Conservation (phyloP, 2,329 filamentous ascomycete genomes). For the Aaosphaeria pasadenensis region DNA sequence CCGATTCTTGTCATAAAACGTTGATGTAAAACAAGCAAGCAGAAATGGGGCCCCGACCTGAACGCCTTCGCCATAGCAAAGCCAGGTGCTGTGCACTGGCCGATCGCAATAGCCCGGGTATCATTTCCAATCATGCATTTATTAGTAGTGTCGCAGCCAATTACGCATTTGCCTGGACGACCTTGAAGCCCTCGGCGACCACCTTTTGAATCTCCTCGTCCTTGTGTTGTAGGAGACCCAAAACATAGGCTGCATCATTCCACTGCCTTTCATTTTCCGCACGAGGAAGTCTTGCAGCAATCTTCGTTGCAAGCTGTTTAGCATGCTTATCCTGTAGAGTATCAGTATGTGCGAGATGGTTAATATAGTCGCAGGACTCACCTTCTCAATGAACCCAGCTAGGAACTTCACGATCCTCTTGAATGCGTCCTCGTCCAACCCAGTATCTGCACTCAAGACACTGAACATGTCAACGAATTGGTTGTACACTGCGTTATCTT, state of each 20-base stretch:
- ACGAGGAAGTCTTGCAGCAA: slow-evolving; percentile 78
- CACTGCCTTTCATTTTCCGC: slow-evolving; percentile 94
- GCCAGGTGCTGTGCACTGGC: too few species aligned
- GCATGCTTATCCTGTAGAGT: slow-evolving; percentile 85
- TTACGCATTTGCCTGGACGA: slow-evolving; percentile 44
- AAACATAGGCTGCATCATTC: slow-evolving; percentile 93
- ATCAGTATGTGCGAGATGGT: not conserved
- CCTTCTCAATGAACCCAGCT: slow-evolving; percentile 96
- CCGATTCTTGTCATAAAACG: too few species aligned
- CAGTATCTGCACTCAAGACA: slow-evolving; percentile 76
- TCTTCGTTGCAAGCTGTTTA: slow-evolving; percentile 87
- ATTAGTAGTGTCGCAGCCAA: not conserved
- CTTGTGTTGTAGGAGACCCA: slow-evolving; percentile 87
- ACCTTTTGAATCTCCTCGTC: slow-evolving; percentile 83
- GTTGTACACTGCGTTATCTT: slow-evolving; percentile 98
- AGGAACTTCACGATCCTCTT: slow-evolving; percentile 87
- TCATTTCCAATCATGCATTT: too few species aligned
- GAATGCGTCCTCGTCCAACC: slow-evolving; percentile 80
- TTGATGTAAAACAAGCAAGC: too few species aligned
- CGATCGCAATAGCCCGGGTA: too few species aligned
- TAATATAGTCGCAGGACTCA: slow-evolving; percentile 43
- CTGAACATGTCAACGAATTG: slow-evolving; percentile 99
- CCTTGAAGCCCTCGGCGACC: slow-evolving; percentile 68
- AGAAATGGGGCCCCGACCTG: too few species aligned
- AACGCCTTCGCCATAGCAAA: too few species aligned